phyloP scores from a whole-genome alignment of 768 basidiomycete species.

The Lyophyllum atratum region DNA sequence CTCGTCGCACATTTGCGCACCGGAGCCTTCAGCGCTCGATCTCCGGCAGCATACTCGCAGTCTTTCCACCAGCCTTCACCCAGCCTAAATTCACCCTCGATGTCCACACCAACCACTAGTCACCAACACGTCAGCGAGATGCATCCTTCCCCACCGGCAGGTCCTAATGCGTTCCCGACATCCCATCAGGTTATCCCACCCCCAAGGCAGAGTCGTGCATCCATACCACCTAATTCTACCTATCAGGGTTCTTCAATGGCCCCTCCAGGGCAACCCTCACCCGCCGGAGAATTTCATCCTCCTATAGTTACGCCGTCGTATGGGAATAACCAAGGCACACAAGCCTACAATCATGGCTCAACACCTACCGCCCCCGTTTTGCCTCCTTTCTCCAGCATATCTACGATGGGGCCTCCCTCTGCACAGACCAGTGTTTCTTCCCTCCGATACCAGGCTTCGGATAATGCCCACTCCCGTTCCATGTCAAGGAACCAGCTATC shows the following conservation, averaged over 20 bases:
- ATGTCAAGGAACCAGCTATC: conserved; percentile 37
- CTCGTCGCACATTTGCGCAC: conserved; percentile 78
- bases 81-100: conserved; percentile 58
- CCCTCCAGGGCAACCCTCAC: conserved; percentile 31
- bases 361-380: conserved; percentile 52
- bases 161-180: conserved; percentile 27
- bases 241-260: conserved; percentile 39
- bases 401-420: conserved; percentile 52
- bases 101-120: conserved; percentile 49
- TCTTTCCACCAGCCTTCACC: conserved; percentile 67
- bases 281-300: conserved; percentile 43
- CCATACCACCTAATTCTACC: conserved; percentile 32
- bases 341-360: conserved; percentile 34
- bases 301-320: conserved; percentile 45
- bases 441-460: conserved; percentile 55
- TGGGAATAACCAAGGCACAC: conserved; percentile 39
- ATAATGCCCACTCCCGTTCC: conserved; percentile 36
- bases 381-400: conserved; percentile 73
- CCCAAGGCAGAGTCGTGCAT: conserved; percentile 15
- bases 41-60: conserved; percentile 61
- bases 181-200: conserved; percentile 26
- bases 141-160: conserved; percentile 41
- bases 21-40: conserved; percentile 52
- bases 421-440: conserved; percentile 56
- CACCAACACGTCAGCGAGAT: conserved; percentile 41